Evolutionary conservation across 1,284 basidiomycete genomes (phyloP), one percentile per base, ranked within the genome.

Genomic region (Agaricales sp.): DNA sequence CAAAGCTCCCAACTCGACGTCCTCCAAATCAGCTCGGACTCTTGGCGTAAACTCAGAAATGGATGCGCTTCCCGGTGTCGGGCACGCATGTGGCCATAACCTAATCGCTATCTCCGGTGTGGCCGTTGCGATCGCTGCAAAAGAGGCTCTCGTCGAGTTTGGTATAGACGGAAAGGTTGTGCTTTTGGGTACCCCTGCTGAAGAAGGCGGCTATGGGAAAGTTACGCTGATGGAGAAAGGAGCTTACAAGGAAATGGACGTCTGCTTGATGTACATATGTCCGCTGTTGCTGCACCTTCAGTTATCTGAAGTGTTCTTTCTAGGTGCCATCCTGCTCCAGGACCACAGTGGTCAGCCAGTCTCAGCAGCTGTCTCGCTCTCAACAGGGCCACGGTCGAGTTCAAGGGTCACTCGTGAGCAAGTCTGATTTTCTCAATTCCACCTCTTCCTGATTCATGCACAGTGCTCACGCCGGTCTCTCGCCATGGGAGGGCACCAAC

Each of bases 11-110:
- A 35, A 35, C 8, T 35, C 30, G 8, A n/a, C n/a, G n/a, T 35
- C 30, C 11, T 43, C 41, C 18, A 57, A 66, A 41, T 76, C 75
- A 3, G 74, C 77, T 16, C 69, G 74, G 26, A 74, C 74, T 2
- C 78, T 86, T 45, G 87, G 82, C 2, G 67, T 88, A 49, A 87
- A 87, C 60, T 82, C 82, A 4, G 87, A 92, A 67, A 79, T 78
- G 75, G 78, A 79, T 43, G 78, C 78, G 0, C 63, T 84, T 14
- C 73, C 73, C 43, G 78, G 75, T 1, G 69, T 84, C 22, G 82
- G 82, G 0, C 85, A 87, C 59, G 85, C 82, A 0, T 88, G 87
- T 55, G 86, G 85, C 1, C 85, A 89, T 60, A 88, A 87, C 57
- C 66, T 90, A 45, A 89, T 91, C 51, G 84, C 82, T 2, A 81